Conservation (phyloP, 2,329 filamentous ascomycete genomes). For the Laburnicola sp. region DNA sequence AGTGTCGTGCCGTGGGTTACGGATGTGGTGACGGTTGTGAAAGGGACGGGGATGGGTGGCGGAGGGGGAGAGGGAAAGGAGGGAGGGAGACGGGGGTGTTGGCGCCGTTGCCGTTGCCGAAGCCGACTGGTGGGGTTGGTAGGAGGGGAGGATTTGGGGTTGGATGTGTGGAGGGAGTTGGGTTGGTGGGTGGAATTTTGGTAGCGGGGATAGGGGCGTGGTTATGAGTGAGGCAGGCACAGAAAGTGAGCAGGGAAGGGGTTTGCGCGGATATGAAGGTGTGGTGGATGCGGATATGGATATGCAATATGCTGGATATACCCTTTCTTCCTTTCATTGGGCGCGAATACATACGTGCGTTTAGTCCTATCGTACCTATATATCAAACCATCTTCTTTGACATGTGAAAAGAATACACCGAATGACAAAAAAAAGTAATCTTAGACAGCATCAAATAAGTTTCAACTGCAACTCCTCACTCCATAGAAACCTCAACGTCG, state of each 20-base stretch:
- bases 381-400: too few species aligned
- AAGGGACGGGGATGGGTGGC: not conserved
- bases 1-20: constrained; percentile 26
- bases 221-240: constrained; percentile 14
- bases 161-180: constrained; percentile 18
- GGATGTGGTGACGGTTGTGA: constrained; percentile 25
- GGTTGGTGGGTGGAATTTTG: constrained; percentile 17
- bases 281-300: too few species aligned
- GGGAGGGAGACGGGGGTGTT: not conserved
- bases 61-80: not conserved
- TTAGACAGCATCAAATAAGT: too few species aligned
- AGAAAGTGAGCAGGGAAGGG: too few species aligned
- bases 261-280: not conserved
- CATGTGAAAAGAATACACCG: too few species aligned
- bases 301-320: not conserved
- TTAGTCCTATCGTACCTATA: too few species aligned
- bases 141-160: constrained; percentile 7
- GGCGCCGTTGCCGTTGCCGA: constrained; percentile 13
- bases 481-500: too few species aligned
- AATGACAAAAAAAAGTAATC: too few species aligned
- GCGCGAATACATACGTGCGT: too few species aligned
- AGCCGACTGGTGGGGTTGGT: constrained; percentile 8
- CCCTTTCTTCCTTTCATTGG: not conserved
- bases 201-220: constrained; percentile 22
- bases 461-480: too few species aligned